Percentiles rank a stretch among this genome's conserved stretches.
These are phyloP conservation scores for Astrocystis sublimbata DNA, from an alignment of 495 filamentous ascomycete species.

Conservation along the genomic window DNA sequence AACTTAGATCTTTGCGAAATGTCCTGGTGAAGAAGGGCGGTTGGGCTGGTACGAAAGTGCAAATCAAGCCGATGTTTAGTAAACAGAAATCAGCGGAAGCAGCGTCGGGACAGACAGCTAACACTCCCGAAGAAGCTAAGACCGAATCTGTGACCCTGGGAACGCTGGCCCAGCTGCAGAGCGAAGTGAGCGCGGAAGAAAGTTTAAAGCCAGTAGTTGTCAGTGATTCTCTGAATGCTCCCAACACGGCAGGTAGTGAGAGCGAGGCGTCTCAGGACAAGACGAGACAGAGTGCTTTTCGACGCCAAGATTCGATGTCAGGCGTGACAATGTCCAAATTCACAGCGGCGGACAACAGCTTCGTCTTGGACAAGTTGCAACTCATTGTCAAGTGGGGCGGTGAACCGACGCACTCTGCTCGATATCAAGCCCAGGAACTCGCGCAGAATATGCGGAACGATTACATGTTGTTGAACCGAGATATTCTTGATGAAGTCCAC, in stretches of 20 bases:
- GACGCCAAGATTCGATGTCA: slow-evolving; percentile 76
- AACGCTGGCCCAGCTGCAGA: slow-evolving; percentile 67
- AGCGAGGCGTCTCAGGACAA: slow-evolving; percentile 4
- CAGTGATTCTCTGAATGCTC: slow-evolving; percentile 21
- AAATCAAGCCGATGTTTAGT: slow-evolving; percentile 98
- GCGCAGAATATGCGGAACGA: slow-evolving; percentile 96
- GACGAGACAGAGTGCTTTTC: slow-evolving; percentile 20
- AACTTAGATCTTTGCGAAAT: slow-evolving; percentile 79
- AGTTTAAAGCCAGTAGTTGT: slow-evolving; percentile 11
- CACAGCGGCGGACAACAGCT: slow-evolving; percentile 83
- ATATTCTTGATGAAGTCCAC: slow-evolving; percentile 83
- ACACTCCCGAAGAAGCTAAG: slow-evolving; percentile 25
- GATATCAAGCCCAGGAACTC: slow-evolving; percentile 92
- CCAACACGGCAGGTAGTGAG: slow-evolving; percentile 16
- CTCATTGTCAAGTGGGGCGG: slow-evolving; percentile 99
- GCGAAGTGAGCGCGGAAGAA: slow-evolving; percentile 51
- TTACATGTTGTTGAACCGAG: slow-evolving; percentile 87
- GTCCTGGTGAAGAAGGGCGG: slow-evolving; percentile 87
- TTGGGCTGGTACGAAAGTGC: slow-evolving; percentile 95
- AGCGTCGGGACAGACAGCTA: slow-evolving; percentile 23
- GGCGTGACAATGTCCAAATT: slow-evolving; percentile 86
- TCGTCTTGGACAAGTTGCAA: slow-evolving; percentile 91
- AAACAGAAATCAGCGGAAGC: slow-evolving; percentile 65
- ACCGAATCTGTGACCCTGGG: slow-evolving; percentile 45
- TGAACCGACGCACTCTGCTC: slow-evolving; percentile 94